Conservation (phyloP, 2,329 filamentous ascomycete genomes). For the Cladophialophora exuberans region DNA sequence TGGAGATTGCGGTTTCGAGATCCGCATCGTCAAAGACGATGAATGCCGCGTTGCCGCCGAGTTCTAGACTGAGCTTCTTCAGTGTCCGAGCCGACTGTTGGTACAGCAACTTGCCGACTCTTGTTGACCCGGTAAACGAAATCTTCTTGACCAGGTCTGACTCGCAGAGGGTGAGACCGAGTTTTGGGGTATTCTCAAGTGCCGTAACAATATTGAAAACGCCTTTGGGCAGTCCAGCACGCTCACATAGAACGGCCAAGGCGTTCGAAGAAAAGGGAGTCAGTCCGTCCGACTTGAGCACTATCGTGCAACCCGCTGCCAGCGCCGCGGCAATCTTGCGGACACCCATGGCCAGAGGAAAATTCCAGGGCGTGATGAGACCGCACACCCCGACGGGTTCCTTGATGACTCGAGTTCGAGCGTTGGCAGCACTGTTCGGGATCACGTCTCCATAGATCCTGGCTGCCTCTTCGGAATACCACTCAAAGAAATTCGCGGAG, state of each 20-base stretch:
- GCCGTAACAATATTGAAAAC: conserved; percentile 46
- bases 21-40: conserved; percentile 47
- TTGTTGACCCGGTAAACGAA: conserved; percentile 39
- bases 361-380: conserved; percentile 67
- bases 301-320: conserved; percentile 42
- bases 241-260: conserved; percentile 36
- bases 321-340: conserved; percentile 40
- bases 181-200: conserved; percentile 72
- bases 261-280: conserved; percentile 40
- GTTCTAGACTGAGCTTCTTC: conserved; percentile 49
- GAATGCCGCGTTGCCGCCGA: conserved; percentile 47
- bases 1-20: conserved; percentile 34
- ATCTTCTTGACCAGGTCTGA: conserved; percentile 35
- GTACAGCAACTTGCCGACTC: conserved; percentile 38
- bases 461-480: conserved; percentile 56
- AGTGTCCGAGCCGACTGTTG: conserved; percentile 38
- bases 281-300: conserved; percentile 40
- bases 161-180: conserved; percentile 57
- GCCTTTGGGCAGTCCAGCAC: conserved; percentile 39
- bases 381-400: conserved; percentile 83
- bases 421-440: conserved; percentile 60
- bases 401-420: conserved; percentile 75
- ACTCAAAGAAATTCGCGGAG: conserved; percentile 51
- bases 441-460: conserved; percentile 55
- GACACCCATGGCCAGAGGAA: conserved; percentile 67